phyloP scores from a whole-genome alignment of 768 basidiomycete genomes.

The Lentinula detonsa region DNA sequence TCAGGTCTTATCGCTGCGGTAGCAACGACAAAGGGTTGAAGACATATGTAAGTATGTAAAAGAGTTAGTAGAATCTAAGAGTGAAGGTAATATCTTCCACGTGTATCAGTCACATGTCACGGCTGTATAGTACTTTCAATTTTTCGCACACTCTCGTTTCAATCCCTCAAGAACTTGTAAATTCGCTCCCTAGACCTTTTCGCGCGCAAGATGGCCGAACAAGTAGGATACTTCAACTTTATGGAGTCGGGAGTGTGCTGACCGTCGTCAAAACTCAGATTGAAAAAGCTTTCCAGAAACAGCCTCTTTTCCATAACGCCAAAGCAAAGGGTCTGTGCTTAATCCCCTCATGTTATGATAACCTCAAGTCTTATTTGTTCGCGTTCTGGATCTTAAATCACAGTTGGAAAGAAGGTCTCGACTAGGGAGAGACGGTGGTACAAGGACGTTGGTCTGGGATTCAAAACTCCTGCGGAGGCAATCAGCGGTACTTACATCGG shows the following conservation, averaged over 20 bases:
- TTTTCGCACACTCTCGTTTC: neutral
- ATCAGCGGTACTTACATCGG: constrained; percentile 96
- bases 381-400: neutral
- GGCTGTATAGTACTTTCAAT: neutral
- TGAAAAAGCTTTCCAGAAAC: constrained; percentile 98
- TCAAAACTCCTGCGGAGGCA: constrained; percentile 94
- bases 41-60: no score
- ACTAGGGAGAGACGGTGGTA: constrained; percentile 98
- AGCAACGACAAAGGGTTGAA: no score
- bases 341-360: neutral
- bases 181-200: constrained; percentile 29
- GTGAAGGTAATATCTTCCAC: no score
- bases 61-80: no score
- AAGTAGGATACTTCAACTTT: constrained; percentile 30
- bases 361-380: neutral
- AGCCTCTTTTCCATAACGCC: constrained; percentile 95
- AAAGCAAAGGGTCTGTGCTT: constrained; percentile 79
- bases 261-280: constrained; percentile 41
- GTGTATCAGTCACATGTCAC: neutral
- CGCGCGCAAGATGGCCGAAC: constrained; percentile 56
- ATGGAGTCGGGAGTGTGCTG: neutral
- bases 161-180: neutral
- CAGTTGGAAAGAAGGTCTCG: constrained; percentile 85
- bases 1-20: no score
- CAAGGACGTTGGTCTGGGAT: constrained; percentile 96